A percentile compares a stretch with the other conserved stretches of the same genome.
Conservation (phyloP, 495 filamentous ascomycete genomes). For the Sabuloglossum arenarium region DNA sequence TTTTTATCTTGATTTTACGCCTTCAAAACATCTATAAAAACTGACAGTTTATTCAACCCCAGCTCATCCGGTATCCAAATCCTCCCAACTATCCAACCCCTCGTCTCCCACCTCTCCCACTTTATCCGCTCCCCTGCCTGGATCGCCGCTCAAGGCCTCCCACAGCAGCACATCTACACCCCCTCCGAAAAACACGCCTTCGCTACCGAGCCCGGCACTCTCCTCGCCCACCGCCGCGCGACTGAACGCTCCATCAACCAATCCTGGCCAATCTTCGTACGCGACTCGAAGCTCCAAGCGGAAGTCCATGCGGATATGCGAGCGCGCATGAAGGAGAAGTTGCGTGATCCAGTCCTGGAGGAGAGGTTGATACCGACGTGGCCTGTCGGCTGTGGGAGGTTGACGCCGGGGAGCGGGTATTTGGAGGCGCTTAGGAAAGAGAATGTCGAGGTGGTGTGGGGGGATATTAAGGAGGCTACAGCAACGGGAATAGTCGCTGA, state of each 20-base stretch:
- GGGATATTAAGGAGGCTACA: conserved; percentile 34
- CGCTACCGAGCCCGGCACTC: conserved; percentile 27
- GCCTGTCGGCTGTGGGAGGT: conserved; percentile 42
- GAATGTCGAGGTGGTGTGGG: conserved; percentile 39
- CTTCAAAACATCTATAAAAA: not conserved
- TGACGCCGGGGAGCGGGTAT: conserved; percentile 53
- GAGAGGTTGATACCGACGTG: conserved; percentile 41
- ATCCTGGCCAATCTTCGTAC: conserved; percentile 27
- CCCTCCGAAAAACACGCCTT: conserved; percentile 25
- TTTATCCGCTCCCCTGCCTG: conserved; percentile 47
- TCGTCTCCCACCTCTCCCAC: conserved; percentile 35
- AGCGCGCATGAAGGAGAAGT: conserved; percentile 22
- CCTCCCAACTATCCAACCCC: conserved; percentile 32
- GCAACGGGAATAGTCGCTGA: conserved; percentile 23
- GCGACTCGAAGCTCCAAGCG: conserved; percentile 8
- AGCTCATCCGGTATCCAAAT: conserved; percentile 28
- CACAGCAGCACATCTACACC: conserved; percentile 27
- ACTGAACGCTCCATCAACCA: not conserved
- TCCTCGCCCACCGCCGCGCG: conserved; percentile 25
- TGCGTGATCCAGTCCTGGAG: conserved; percentile 32
- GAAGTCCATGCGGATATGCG: conserved; percentile 7
- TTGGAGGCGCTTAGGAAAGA: conserved; percentile 43
- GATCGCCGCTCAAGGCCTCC: conserved; percentile 31
- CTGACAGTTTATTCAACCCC: conserved; percentile 4
- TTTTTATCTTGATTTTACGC: not conserved